Conservation (phyloP, 306 rosid genomes). For the Argentina anserina region DNA sequence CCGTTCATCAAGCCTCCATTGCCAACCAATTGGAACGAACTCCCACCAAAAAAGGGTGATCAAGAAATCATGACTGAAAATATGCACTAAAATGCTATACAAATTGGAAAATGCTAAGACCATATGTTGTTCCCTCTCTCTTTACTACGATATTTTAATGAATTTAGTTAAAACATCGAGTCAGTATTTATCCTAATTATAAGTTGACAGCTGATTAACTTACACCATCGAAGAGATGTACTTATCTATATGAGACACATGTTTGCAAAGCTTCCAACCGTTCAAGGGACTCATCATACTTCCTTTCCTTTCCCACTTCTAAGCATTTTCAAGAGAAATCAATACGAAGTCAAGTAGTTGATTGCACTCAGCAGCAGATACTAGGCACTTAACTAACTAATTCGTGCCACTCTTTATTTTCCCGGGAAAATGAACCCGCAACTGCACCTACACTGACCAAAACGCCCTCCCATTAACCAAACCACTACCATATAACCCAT, state of each 20-base stretch:
- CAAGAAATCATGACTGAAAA: too few species aligned
- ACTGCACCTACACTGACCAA: conserved; percentile 6
- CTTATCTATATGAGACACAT: too few species aligned
- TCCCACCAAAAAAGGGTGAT: too few species aligned
- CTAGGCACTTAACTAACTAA: neutral
- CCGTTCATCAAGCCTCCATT: neutral
- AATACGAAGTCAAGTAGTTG: neutral
- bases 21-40: neutral
- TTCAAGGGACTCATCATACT: neutral
- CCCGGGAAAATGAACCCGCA: conserved; percentile 26
- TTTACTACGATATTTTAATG: too few species aligned
- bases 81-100: too few species aligned
- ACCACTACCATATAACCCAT: neutral
- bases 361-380: neutral
- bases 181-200: too few species aligned
- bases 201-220: too few species aligned
- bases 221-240: too few species aligned
- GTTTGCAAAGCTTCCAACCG: neutral
- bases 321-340: too few species aligned
- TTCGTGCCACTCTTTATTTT: neutral
- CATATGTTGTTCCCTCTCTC: too few species aligned
- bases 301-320: neutral
- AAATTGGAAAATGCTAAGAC: too few species aligned
- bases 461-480: neutral
- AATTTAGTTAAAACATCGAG: too few species aligned